Evolutionary conservation across 129 eudicot species (phyloP).

Genomic region (Flaveria robusta): DNA sequence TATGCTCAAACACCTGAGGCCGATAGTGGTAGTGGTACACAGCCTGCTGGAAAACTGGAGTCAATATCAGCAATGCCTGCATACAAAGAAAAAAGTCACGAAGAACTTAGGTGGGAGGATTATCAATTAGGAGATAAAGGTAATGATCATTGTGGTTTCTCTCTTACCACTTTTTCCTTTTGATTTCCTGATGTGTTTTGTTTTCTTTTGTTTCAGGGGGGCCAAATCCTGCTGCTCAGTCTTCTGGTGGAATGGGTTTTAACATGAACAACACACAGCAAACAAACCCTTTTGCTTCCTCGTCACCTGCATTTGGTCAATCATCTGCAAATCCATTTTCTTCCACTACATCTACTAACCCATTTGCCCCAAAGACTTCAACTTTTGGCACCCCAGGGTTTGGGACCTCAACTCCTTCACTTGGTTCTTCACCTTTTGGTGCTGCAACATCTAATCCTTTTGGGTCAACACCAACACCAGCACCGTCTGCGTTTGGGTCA

Average conservation of each 20-base stretch:
- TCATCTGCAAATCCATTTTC: constrained; percentile 71
- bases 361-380: constrained; percentile 67
- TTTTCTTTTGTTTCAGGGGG: constrained; percentile 56
- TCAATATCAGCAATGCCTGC: constrained; percentile 93
- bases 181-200: constrained; percentile 4
- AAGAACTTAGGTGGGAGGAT: constrained; percentile 99
- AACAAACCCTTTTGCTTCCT: constrained; percentile 56
- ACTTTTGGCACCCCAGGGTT: constrained; percentile 60
- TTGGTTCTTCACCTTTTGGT: constrained; percentile 73
- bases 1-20: constrained; percentile 72
- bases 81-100: constrained; percentile 91
- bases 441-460: constrained; percentile 56
- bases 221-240: constrained; percentile 80
- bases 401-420: constrained; percentile 56
- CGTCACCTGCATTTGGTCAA: constrained; percentile 70
- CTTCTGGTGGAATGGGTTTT: constrained; percentile 64
- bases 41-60: constrained; percentile 77
- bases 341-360: constrained; percentile 62
- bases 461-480: constrained; percentile 59
- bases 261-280: constrained; percentile 44
- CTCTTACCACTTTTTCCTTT: background rate
- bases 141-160: constrained; percentile 23
- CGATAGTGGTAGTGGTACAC: constrained; percentile 60
- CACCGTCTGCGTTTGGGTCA: constrained; percentile 64
- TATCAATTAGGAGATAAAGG: constrained; percentile 95